Evolutionary conservation across 2,329 filamentous ascomycete genomes (phyloP).

Genomic region (Metarhizium album): DNA sequence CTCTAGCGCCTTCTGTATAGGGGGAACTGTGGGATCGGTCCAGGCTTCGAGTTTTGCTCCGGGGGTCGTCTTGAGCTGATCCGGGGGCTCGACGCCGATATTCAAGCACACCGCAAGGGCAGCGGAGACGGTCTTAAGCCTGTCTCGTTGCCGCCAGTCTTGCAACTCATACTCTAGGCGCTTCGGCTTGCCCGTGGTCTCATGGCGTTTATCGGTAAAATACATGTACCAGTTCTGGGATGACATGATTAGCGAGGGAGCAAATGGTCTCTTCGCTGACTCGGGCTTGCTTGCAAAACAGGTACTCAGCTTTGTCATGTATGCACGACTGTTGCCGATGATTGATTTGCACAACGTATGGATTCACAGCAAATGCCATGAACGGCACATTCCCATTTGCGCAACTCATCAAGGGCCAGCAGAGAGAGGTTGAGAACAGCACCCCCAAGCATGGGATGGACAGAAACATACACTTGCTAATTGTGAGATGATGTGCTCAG

Average conservation of each 20-base stretch:
- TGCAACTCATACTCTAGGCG: constrained; percentile 56
- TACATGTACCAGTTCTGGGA: constrained; percentile 97
- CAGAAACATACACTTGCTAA: constrained; percentile 60
- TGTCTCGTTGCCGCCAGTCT: constrained; percentile 96
- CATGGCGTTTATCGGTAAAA: constrained; percentile 95
- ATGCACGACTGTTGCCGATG: background rate
- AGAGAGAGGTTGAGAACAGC: background rate
- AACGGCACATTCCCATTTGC: constrained; percentile 5
- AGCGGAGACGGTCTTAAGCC: constrained; percentile 92
- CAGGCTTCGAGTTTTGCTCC: constrained; percentile 92
- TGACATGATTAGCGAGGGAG: constrained; percentile 2
- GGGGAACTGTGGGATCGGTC: constrained; percentile 80
- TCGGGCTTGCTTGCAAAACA: background rate
- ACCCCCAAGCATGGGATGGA: background rate
- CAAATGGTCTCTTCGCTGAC: background rate
- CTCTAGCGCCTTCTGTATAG: constrained; percentile 76
- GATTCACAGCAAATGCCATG: constrained; percentile 5
- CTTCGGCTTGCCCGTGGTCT: constrained; percentile 82
- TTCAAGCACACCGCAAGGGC: constrained; percentile 92
- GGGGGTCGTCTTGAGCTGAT: constrained; percentile 90
- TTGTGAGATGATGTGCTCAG: constrained; percentile 76
- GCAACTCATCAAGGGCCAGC: constrained; percentile 1
- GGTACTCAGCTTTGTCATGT: background rate
- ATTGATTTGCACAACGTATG: background rate
- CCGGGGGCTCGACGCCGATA: constrained; percentile 92